phyloP scores from a whole-genome alignment of 2,329 filamentous ascomycete genomes.

The Lecanicillium sp. region DNA sequence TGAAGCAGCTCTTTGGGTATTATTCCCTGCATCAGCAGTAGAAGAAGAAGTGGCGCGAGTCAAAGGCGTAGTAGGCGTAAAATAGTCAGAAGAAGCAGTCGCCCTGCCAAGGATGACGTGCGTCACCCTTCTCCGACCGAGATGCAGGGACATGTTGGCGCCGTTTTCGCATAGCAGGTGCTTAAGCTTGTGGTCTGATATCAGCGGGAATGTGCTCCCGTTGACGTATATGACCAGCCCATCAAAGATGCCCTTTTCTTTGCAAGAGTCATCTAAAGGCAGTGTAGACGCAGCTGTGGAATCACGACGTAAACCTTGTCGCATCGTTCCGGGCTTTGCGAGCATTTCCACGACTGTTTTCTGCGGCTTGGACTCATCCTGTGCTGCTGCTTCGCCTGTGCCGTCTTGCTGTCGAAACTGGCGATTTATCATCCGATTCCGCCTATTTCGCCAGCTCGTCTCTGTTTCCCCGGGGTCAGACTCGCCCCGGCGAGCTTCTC shows the following conservation, averaged over 20 bases:
- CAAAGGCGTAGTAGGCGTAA: background rate
- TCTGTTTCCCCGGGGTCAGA: conserved; percentile 55
- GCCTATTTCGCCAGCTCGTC: conserved; percentile 61
- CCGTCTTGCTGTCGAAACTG: conserved; percentile 20
- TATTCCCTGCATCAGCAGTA: too few relatives aligned
- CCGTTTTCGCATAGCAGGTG: conserved; percentile 68
- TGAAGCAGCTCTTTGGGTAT: background rate
- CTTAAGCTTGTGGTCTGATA: conserved; percentile 84
- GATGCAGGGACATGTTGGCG: conserved; percentile 58
- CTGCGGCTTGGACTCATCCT: conserved; percentile 21
- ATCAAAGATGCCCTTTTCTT: conserved; percentile 50
- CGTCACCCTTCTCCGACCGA: conserved; percentile 68
- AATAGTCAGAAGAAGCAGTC: conserved; percentile 16
- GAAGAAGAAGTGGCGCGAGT: too few relatives aligned
- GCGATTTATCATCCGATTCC: conserved; percentile 56
- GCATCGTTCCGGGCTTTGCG: conserved; percentile 35
- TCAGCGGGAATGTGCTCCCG: conserved; percentile 69
- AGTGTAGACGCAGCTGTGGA: background rate
- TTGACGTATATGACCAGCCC: conserved; percentile 77
- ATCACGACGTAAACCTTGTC: conserved; percentile 3
- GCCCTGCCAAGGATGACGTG: conserved; percentile 69
- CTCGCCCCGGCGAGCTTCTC: conserved; percentile 3
- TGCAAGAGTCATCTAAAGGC: background rate
- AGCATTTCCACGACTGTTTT: conserved; percentile 48
- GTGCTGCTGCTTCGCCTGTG: conserved; percentile 34